Base-by-base conservation (phyloP, 345 rosid genomes). In the Trapa incisa region DNA sequence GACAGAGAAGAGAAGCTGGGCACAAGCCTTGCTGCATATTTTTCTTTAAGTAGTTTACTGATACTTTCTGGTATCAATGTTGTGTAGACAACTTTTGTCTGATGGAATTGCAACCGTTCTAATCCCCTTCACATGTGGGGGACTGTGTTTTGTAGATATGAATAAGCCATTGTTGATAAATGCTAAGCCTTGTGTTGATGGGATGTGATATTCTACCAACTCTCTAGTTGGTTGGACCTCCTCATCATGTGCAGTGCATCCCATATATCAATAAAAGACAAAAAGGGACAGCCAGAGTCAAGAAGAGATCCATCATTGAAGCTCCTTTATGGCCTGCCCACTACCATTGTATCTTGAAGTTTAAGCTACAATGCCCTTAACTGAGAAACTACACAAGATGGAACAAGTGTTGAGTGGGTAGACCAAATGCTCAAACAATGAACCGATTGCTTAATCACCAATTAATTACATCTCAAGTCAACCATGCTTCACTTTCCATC, bases 401-500 rank as follows among this genome's bases (percentile, higher is more conserved):
- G 29, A 22, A 22, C 29, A 22, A 22, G 29, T 41, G 7, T 41
- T 41, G 42, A 41, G 7, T 41, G 43, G 43, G 6, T 11, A 45
- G 8, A 7, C 11, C 2, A 45, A 45, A 45, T 22, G 29, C 29
- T 22, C 29, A 22, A 22, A 22, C 29, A 22, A 22, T 22, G 38
- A 53, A 33, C 6, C 17, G 14, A 48, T 47, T 33, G 33, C 16
- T 15, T 47, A 66, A 0, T 37, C 39, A 66, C 32, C 42, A 43
- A 47, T 22, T 6, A 3, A 48, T 66, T 48, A 66, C 68, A 66
- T 52, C 29, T 52, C 8, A 7, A 10, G 22, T 50, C 35, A 66
- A 7, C 60, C 60, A 54, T 54, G 60, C 60, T n/a, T 54, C 35
- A 22, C 60, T 54, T n/a, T 54, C 56, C 56, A 15, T 50, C 56